Conservation (phyloP, 306 rosid species). For the Rosa persica region DNA sequence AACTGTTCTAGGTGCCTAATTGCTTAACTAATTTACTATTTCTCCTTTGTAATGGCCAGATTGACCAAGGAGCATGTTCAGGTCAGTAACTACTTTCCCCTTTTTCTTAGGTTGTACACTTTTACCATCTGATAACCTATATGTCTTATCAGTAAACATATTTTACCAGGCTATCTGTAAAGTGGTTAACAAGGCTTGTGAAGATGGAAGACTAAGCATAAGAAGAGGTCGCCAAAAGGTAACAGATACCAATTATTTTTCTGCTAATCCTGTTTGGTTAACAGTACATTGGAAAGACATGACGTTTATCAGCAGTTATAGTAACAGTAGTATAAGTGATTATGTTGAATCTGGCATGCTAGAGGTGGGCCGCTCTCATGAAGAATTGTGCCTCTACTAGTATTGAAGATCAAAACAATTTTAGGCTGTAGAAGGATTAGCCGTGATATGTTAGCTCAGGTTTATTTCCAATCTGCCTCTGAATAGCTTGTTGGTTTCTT, state of each 20-base stretch:
- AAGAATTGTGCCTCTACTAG: neutral
- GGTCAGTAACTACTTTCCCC: conserved; percentile 41
- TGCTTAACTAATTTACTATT: conserved; percentile 27
- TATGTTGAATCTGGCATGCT: neutral
- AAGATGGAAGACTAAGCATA: conserved; percentile 82
- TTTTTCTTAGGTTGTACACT: conserved; percentile 6
- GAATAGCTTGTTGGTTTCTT: conserved; percentile 23
- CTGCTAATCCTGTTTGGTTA: conserved; percentile 7
- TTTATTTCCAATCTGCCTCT: neutral
- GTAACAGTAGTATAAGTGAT: neutral
- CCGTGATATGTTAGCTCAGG: neutral
- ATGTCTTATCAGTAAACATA: conserved; percentile 25
- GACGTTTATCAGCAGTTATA: neutral
- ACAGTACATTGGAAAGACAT: neutral
- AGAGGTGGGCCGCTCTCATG: neutral
- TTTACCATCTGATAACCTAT: neutral
- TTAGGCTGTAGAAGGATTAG: neutral
- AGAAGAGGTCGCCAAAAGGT: conserved; percentile 96
- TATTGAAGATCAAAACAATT: neutral
- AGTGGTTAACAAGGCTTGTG: conserved; percentile 76
- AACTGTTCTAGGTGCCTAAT: neutral
- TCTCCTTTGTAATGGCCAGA: conserved; percentile 45
- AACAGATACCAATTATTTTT: neutral
- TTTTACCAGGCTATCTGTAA: conserved; percentile 67
- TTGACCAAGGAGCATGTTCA: conserved; percentile 93